phyloP scores from a whole-genome alignment of 2,329 filamentous ascomycete genomes.

The Neonectria faginata region DNA sequence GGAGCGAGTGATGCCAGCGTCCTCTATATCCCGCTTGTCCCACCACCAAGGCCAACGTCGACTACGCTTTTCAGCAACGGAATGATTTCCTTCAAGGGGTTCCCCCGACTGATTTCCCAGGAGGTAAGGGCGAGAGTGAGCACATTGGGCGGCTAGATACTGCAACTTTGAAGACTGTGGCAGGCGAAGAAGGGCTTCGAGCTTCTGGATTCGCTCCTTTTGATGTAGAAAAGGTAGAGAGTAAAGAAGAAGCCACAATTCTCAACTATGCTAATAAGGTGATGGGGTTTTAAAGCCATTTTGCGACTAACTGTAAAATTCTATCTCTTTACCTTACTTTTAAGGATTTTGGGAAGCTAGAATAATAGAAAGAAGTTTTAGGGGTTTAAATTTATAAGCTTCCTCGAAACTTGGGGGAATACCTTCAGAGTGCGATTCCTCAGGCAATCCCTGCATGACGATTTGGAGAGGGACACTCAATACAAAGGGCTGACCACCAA shows the following conservation, averaged over 20 bases:
- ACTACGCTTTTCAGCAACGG: constrained; percentile 78
- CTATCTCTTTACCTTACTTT: no score
- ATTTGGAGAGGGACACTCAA: no score
- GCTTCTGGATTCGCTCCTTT: constrained; percentile 9
- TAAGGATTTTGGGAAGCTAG: no score
- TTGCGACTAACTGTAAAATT: no score
- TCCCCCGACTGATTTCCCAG: constrained; percentile 77
- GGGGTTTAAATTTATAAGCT: no score
- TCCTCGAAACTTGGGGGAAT: no score
- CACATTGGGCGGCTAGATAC: constrained; percentile 61
- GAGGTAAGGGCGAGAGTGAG: constrained; percentile 73
- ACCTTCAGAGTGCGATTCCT: no score
- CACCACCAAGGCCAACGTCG: constrained; percentile 78
- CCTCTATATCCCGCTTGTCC: constrained; percentile 91
- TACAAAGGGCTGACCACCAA: no score
- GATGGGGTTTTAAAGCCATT: background rate
- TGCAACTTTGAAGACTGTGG: constrained; percentile 44
- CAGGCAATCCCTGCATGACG: no score
- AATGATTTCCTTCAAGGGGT: constrained; percentile 75
- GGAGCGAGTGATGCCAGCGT: constrained; percentile 83
- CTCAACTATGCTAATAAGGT: constrained; percentile 6
- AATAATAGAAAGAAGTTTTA: no score
- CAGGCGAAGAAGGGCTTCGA: constrained; percentile 5
- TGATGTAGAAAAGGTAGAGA: constrained; percentile 2
- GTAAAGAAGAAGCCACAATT: background rate